Evolutionary conservation across 176 grass and related monocot genomes (phyloP), one percentile per base, ranked within the genome.

Genomic region (Bonia amplexicaulis): DNA sequence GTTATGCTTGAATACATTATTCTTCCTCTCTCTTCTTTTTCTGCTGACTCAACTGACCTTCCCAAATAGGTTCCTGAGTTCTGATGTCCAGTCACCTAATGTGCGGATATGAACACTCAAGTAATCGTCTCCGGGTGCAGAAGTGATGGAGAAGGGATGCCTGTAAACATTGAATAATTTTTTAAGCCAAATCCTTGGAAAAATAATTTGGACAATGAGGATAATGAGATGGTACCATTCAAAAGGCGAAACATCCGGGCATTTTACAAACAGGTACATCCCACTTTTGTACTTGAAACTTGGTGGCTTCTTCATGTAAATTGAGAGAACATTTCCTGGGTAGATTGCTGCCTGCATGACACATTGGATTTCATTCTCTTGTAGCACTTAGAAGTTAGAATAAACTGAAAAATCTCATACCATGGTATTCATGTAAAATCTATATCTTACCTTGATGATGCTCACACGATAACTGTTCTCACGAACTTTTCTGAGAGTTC

Each of bases 61-160:
- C 64, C 96, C 96, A 83, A 99, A 99, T 54, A 91, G 65, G 73
- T 91, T 96, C 47, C 93, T 90, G 20, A 99, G 96, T 89, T 93
- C 96, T 81, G 89, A 62, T 49, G 93, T 99, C 93, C 96, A 99
- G 82, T 99, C 96, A 78, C 96, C 96, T 89, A 92, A 86, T 11
- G 96, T 92, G 45, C 91, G 90, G 79, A 99, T 99, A 87, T 99
- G 96, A 69, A 99, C 93, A 86, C 96, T 99, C 79, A 96, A 85
- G 48, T 99, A 89, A 59, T 94, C 86, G 12, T 99, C 92, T 72
- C 96, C 96, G 23, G 96, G 96, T 57, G 96, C 91, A n/a, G 93
- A 99, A 73, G 96, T 99, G 87, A 99, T 94, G 13, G 96, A 96
- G 88, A 99, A 99, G n/a, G 96, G 96, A 87, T 99, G 96, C 93